These are phyloP conservation scores for Mucor irregularis DNA, from an alignment of 371 early-diverging fungal species.

Conservation along the genomic window DNA sequence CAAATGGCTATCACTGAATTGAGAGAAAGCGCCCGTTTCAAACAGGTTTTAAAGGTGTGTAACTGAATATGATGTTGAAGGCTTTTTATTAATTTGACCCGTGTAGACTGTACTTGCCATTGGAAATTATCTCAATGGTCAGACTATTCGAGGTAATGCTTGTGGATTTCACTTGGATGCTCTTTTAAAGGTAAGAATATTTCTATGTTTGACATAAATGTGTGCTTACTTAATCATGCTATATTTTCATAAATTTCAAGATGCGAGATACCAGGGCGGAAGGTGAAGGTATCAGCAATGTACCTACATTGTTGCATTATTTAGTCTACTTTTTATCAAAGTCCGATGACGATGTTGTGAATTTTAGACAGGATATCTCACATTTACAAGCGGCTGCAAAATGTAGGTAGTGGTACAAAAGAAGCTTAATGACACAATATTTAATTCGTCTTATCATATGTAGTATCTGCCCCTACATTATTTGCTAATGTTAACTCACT, in stretches of 20 bases:
- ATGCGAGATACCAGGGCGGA: slow-evolving; percentile 72
- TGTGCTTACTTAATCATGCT: neutral
- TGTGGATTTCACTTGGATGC: slow-evolving; percentile 77
- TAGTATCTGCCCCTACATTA: slow-evolving; percentile 66
- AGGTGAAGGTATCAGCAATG: slow-evolving; percentile 53
- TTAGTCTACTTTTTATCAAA: slow-evolving; percentile 65
- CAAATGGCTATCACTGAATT: slow-evolving; percentile 35
- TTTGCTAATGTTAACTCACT: slow-evolving; percentile 63
- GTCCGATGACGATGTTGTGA: slow-evolving; percentile 56
- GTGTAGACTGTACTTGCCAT: slow-evolving; percentile 66
- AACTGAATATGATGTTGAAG: neutral
- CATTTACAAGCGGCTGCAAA: slow-evolving; percentile 71
- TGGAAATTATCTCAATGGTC: slow-evolving; percentile 82
- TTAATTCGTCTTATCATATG: neutral
- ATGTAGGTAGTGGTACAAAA: slow-evolving; percentile 31
- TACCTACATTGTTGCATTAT: slow-evolving; percentile 77
- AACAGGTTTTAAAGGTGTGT: slow-evolving; percentile 59
- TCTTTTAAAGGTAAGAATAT: slow-evolving; percentile 59
- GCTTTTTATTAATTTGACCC: neutral
- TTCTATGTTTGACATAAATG: no score
- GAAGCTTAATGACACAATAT: neutral
- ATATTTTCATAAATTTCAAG: slow-evolving; percentile 25
- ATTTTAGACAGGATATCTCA: slow-evolving; percentile 69
- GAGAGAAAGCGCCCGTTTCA: slow-evolving; percentile 42
- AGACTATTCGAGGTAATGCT: slow-evolving; percentile 82